These are phyloP conservation scores for Boletus vinaceobasis DNA, from an alignment of 768 basidiomycete species.

Conservation along the genomic window DNA sequence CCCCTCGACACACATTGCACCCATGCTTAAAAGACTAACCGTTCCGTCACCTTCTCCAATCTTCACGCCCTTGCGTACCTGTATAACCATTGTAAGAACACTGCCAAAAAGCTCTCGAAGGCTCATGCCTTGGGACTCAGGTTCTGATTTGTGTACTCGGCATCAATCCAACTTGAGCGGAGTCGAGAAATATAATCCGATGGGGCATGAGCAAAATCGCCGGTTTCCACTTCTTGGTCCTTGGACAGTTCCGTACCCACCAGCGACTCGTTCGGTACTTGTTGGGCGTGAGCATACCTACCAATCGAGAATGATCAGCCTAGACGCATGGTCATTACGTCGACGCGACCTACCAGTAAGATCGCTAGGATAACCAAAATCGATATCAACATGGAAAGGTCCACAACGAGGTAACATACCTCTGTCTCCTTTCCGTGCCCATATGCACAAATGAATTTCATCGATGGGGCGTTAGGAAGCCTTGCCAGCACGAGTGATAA, in stretches of 20 bases:
- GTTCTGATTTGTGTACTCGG: conserved; percentile 67
- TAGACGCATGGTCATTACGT: neutral
- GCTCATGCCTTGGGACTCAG: conserved; percentile 50
- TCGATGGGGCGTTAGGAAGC: conserved; percentile 84
- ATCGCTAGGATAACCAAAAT: conserved; percentile 48
- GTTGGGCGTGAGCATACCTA: conserved; percentile 71
- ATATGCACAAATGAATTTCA: conserved; percentile 92
- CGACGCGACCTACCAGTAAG: conserved; percentile 65
- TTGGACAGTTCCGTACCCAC: conserved; percentile 46
- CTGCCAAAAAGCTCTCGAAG: neutral
- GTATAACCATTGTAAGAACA: neutral
- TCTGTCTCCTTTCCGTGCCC: conserved; percentile 96
- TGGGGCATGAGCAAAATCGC: conserved; percentile 41
- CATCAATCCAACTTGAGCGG: conserved; percentile 80
- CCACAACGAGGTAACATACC: conserved; percentile 38
- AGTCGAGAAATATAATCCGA: conserved; percentile 51
- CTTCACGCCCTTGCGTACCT: conserved; percentile 82
- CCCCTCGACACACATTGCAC: conserved; percentile 95
- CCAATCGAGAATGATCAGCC: neutral
- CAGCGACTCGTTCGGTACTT: conserved; percentile 60
- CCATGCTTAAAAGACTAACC: conserved; percentile 77
- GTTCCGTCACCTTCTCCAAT: conserved; percentile 97
- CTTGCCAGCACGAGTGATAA: conserved; percentile 33
- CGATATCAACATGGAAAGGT: neutral
- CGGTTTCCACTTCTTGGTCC: conserved; percentile 40